Evolutionary conservation across 345 rosid genomes (phyloP).

Genomic region (Citrus unshiu): DNA sequence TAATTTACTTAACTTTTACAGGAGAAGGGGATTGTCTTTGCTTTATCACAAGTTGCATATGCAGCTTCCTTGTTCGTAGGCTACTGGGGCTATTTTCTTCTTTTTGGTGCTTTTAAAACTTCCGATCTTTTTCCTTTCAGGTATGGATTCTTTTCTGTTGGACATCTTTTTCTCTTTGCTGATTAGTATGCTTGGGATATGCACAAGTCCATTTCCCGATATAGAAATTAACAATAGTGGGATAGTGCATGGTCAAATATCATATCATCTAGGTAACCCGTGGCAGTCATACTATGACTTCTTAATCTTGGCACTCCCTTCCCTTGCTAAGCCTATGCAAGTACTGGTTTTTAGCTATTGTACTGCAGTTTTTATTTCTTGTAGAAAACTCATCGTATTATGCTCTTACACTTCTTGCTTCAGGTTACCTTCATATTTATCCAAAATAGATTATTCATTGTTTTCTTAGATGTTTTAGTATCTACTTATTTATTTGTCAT

Average conservation of each 20-base stretch:
- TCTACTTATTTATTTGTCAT: not conserved
- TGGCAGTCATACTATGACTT: not conserved
- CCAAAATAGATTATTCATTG: not conserved
- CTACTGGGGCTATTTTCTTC: constrained; percentile 87
- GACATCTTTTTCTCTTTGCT: constrained; percentile 5
- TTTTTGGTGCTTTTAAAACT: constrained; percentile 38
- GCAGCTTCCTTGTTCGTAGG: constrained; percentile 72
- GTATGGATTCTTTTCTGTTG: constrained; percentile 31
- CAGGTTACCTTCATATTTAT: not conserved
- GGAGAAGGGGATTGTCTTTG: constrained; percentile 71
- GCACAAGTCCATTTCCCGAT: not conserved
- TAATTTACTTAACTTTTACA: constrained; percentile 18
- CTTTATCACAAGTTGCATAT: constrained; percentile 78
- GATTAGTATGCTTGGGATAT: not conserved
- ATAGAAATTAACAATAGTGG: not conserved
- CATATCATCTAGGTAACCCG: not conserved
- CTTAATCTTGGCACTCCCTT: not conserved
- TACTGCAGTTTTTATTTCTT: not conserved
- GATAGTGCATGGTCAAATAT: not conserved
- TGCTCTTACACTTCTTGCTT: not conserved
- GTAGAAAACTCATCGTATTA: not conserved
- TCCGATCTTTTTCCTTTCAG: constrained; percentile 79
- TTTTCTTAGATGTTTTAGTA: not conserved
- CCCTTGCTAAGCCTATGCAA: not conserved
- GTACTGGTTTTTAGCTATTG: not conserved